Percentiles rank a stretch among this genome's conserved stretches.
phyloP scores from a whole-genome alignment of 2,329 filamentous ascomycete species.

The Aaosphaeria pasadenensis region DNA sequence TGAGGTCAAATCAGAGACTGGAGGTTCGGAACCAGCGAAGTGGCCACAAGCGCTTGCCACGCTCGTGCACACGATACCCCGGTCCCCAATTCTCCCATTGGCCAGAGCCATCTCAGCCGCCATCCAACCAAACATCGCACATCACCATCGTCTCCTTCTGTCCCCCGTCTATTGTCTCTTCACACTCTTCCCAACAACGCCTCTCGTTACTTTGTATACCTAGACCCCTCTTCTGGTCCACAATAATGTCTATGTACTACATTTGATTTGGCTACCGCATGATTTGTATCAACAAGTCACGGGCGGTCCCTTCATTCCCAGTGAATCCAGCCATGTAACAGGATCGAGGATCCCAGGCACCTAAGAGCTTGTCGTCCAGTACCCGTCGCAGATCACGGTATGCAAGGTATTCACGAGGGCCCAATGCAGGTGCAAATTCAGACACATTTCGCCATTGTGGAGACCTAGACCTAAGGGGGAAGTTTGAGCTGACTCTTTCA shows the following conservation, averaged over 20 bases:
- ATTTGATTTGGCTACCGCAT: not conserved
- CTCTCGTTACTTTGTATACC: not conserved
- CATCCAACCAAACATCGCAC: not conserved
- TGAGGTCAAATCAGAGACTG: not conserved
- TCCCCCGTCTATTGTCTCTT: not conserved
- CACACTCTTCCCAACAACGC: not conserved
- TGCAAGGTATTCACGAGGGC: not conserved
- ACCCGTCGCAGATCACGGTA: not conserved
- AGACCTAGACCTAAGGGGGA: not conserved
- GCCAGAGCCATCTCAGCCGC: not conserved
- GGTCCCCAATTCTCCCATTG: not conserved
- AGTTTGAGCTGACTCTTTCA: not conserved
- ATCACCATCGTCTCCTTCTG: too few species aligned
- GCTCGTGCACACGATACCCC: not conserved
- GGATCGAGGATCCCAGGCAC: not conserved
- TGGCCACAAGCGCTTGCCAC: not conserved
- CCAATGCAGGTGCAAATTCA: not conserved
- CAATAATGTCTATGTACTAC: not conserved
- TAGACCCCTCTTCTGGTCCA: not conserved
- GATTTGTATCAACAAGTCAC: not conserved
- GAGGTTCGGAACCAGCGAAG: not conserved
- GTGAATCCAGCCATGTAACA: not conserved
- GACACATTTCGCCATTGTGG: constrained; percentile 3
- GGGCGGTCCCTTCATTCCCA: not conserved
- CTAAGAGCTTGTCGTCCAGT: not conserved